These are phyloP conservation scores for Euphorbia celastroides DNA, from an alignment of 441 rosid genomes.

Conservation along the genomic window DNA sequence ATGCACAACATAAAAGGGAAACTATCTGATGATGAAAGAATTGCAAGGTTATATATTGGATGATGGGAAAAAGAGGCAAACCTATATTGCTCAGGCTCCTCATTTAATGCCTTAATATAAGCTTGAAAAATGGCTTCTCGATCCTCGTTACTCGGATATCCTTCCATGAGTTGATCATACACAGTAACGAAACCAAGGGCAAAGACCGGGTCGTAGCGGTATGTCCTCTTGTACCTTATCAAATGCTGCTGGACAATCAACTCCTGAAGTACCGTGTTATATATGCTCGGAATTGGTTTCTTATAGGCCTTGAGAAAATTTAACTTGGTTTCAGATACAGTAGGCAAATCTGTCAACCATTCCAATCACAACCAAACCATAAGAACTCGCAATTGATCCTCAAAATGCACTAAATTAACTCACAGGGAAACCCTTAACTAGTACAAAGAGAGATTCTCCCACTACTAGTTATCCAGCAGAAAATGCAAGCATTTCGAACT, in stretches of 20 bases:
- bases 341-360: constrained; percentile 55
- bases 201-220: constrained; percentile 74
- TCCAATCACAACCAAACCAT: constrained; percentile 7
- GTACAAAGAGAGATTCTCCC: background rate
- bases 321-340: constrained; percentile 77
- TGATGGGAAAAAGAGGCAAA: constrained; percentile 20
- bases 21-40: background rate
- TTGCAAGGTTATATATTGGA: background rate
- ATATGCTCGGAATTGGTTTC: constrained; percentile 91
- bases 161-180: constrained; percentile 96
- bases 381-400: background rate
- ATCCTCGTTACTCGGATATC: constrained; percentile 86
- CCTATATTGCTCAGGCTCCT: constrained; percentile 92
- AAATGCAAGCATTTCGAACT: background rate
- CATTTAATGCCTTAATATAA: constrained; percentile 66
- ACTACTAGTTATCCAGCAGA: background rate
- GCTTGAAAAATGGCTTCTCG: constrained; percentile 79
- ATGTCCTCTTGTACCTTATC: constrained; percentile 81
- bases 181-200: constrained; percentile 96
- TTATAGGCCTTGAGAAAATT: constrained; percentile 74
- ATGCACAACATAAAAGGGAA: no score
- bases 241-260: constrained; percentile 92
- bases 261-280: constrained; percentile 80
- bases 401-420: background rate
- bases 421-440: background rate